These are phyloP conservation scores for Apiospora phragmitis DNA, from an alignment of 2,329 filamentous ascomycete genomes.

Conservation along the genomic window DNA sequence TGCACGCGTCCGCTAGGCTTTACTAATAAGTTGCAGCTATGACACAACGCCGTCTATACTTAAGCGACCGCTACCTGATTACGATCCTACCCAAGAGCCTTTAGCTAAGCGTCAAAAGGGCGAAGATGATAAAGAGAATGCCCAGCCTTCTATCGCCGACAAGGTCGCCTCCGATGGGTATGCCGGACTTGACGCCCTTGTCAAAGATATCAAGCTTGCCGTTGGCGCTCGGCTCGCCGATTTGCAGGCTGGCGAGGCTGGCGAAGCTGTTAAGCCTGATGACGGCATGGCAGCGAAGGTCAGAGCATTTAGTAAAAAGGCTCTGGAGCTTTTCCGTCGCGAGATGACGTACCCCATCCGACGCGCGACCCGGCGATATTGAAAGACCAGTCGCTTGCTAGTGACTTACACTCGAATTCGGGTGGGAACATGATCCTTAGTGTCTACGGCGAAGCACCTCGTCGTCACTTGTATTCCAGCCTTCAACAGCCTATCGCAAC, in stretches of 20 bases:
- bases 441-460: conserved; percentile 72
- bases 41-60: conserved; percentile 57
- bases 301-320: conserved; percentile 60
- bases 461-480: conserved; percentile 84
- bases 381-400: conserved; percentile 38
- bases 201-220: conserved; percentile 54
- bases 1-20: background rate
- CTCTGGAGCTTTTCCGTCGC: conserved; percentile 62
- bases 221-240: conserved; percentile 50
- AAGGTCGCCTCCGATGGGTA: conserved; percentile 55
- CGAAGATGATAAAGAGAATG: conserved; percentile 35
- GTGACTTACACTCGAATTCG: conserved; percentile 38
- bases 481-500: conserved; percentile 56
- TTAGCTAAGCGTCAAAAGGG: conserved; percentile 61
- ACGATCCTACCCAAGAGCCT: conserved; percentile 48
- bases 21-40: conserved; percentile 40
- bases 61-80: conserved; percentile 50
- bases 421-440: conserved; percentile 67
- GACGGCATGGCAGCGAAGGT: conserved; percentile 45
- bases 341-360: conserved; percentile 55
- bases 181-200: conserved; percentile 64
- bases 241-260: conserved; percentile 31
- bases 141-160: conserved; percentile 49
- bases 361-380: conserved; percentile 35
- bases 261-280: conserved; percentile 25